A percentile compares a stretch with the other conserved stretches of the same genome.
These are phyloP conservation scores for Pseudomonodictys pantanalensis DNA, from an alignment of 495 filamentous ascomycete genomes.

Conservation along the genomic window DNA sequence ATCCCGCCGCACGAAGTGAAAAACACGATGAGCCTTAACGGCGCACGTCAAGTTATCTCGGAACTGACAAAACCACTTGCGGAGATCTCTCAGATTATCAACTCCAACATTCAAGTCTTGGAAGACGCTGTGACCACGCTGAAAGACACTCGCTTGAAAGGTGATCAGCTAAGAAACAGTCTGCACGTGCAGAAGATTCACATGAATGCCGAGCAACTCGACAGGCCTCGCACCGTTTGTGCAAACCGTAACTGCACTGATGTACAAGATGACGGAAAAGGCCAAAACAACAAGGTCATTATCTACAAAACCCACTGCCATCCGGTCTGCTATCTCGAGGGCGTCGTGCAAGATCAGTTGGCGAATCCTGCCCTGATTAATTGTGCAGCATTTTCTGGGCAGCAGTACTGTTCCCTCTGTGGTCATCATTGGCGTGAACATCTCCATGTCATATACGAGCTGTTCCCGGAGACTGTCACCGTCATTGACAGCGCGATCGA, in stretches of 20 bases:
- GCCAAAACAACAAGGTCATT: no score
- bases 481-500: neutral
- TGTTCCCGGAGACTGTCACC: neutral
- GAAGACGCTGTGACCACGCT: neutral
- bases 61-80: constrained; percentile 44
- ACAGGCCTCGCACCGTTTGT: neutral
- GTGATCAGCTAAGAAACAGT: neutral
- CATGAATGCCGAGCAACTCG: neutral
- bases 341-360: neutral
- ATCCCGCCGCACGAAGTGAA: constrained; percentile 39
- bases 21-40: constrained; percentile 45
- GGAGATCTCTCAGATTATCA: constrained; percentile 40
- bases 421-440: constrained; percentile 4
- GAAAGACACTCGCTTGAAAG: neutral
- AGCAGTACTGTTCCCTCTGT: neutral
- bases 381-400: constrained; percentile 1
- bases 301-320: no score
- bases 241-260: neutral
- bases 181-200: neutral
- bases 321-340: neutral
- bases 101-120: neutral
- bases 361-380: neutral
- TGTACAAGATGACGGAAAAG: no score
- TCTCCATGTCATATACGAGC: neutral
- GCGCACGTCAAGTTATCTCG: constrained; percentile 40